Evolutionary conservation across 768 basidiomycete genomes (phyloP).

Genomic region (Butyriboletus loyo): DNA sequence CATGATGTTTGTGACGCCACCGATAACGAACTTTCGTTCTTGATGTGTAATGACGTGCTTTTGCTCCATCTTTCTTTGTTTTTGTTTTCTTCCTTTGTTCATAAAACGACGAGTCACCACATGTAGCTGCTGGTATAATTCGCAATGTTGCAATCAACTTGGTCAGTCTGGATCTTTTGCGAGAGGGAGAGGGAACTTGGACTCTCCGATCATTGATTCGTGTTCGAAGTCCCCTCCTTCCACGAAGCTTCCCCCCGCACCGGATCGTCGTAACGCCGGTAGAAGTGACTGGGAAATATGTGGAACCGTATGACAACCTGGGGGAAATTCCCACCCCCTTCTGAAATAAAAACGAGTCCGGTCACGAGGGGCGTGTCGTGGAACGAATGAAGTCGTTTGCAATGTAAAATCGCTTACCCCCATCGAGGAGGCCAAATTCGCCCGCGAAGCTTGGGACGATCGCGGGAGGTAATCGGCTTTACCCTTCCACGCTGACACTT

Average conservation of each 20-base stretch:
- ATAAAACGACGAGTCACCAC: constrained; percentile 7
- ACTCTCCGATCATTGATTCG: no score
- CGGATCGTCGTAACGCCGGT: background rate
- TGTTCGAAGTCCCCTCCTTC: no score
- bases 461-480: background rate
- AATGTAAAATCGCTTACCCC: background rate
- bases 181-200: no score
- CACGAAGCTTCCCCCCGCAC: no score
- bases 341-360: background rate
- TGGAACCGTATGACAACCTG: background rate
- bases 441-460: background rate
- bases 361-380: background rate
- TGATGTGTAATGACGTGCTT: constrained; percentile 3
- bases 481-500: background rate
- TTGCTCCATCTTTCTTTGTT: constrained; percentile 8
- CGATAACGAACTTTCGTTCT: constrained; percentile 11
- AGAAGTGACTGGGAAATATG: background rate
- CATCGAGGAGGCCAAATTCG: background rate
- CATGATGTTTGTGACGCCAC: constrained; percentile 20
- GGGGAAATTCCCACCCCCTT: background rate
- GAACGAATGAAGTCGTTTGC: background rate
- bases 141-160: constrained; percentile 12
- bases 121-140: constrained; percentile 24
- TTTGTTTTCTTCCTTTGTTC: background rate
- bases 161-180: background rate